Evolutionary conservation across 2,329 filamentous ascomycete species (phyloP).

Genomic region (Alternaria ventricosa): DNA sequence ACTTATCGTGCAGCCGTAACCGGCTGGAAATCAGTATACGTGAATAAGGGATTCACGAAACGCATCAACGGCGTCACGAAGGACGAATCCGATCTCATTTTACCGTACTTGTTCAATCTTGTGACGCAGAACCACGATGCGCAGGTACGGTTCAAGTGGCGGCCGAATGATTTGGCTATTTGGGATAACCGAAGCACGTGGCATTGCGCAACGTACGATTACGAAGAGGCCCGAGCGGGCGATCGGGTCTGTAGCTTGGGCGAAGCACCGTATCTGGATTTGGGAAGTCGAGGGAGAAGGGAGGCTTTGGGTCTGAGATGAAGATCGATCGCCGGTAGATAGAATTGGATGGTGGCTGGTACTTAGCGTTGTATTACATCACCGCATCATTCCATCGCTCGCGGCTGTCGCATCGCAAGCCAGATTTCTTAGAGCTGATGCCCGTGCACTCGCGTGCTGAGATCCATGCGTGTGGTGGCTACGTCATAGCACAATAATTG

Average conservation of each 20-base stretch:
- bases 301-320: slow-evolving; percentile 2
- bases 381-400: not conserved
- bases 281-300: slow-evolving; percentile 47
- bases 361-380: not conserved
- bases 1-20: slow-evolving; percentile 56
- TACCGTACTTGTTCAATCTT: slow-evolving; percentile 52
- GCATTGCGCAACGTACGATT: slow-evolving; percentile 69
- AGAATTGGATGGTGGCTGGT: not conserved
- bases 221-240: slow-evolving; percentile 61
- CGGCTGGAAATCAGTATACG: slow-evolving; percentile 62
- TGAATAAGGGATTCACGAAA: slow-evolving; percentile 42
- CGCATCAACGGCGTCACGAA: slow-evolving; percentile 56
- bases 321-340: not conserved
- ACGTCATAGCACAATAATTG: not conserved
- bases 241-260: slow-evolving; percentile 60
- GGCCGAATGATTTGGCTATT: slow-evolving; percentile 55
- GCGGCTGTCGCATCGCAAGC: not conserved
- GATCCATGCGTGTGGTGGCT: not conserved
- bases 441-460: not conserved
- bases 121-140: slow-evolving; percentile 60
- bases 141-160: slow-evolving; percentile 59
- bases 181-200: slow-evolving; percentile 71
- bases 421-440: not conserved
- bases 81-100: slow-evolving; percentile 53
- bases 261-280: slow-evolving; percentile 64